Evolutionary conservation across 306 rosid genomes (phyloP).

Genomic region (Betula pendula): DNA sequence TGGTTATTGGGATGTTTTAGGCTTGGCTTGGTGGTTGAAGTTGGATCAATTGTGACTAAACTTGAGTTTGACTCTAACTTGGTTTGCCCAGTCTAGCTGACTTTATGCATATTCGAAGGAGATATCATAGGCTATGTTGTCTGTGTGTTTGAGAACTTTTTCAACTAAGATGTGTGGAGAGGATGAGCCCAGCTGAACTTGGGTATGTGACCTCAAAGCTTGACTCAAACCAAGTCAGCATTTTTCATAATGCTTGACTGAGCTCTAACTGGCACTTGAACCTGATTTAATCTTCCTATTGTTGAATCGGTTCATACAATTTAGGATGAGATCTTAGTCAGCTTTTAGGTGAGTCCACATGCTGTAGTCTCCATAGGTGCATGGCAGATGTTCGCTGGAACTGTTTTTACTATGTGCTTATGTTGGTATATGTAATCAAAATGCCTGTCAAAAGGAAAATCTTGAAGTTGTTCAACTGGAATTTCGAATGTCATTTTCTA

Average conservation of each 20-base stretch:
- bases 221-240: background rate
- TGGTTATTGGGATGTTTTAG: background rate
- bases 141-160: background rate
- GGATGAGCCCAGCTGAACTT: background rate
- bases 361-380: background rate
- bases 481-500: background rate
- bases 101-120: background rate
- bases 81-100: background rate
- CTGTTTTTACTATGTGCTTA: background rate
- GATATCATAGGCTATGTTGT: background rate
- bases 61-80: background rate
- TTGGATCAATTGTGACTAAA: background rate
- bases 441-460: background rate
- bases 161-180: background rate
- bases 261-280: background rate
- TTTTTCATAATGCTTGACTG: slow-evolving; percentile 4
- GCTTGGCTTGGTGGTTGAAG: background rate
- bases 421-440: background rate
- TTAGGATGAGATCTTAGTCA: background rate
- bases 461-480: background rate
- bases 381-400: background rate
- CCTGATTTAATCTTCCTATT: background rate
- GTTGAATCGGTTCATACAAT: background rate
- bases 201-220: background rate
- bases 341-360: background rate